Evolutionary conservation across 2,329 filamentous ascomycete genomes (phyloP).

Genomic region (Aspergillus flavus): DNA sequence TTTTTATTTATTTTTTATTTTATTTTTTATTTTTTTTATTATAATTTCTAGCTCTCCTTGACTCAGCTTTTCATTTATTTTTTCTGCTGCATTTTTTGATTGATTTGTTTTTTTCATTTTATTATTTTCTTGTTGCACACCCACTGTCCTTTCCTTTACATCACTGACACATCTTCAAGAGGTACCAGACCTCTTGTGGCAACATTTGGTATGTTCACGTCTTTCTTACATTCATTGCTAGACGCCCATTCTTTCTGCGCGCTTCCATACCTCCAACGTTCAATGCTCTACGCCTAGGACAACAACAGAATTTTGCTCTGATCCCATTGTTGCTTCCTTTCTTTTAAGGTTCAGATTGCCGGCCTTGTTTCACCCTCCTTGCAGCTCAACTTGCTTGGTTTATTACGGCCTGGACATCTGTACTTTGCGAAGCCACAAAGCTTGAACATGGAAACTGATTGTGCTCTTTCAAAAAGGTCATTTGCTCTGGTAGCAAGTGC

Average conservation of each 20-base stretch:
- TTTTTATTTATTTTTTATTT: background rate
- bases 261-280: conserved; percentile 10
- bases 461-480: conserved; percentile 35
- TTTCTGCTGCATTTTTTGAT: background rate
- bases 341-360: conserved; percentile 27
- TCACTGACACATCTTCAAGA: conserved; percentile 25
- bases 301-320: background rate
- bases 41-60: conserved; percentile 5
- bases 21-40: conserved; percentile 5
- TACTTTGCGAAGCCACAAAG: conserved; percentile 13
- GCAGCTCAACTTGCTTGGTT: conserved; percentile 27
- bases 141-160: conserved; percentile 23
- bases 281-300: background rate
- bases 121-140: conserved; percentile 11
- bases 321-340: conserved; percentile 20
- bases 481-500: conserved; percentile 47
- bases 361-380: conserved; percentile 31
- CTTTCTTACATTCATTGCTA: conserved; percentile 16
- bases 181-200: conserved; percentile 20
- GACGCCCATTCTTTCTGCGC: conserved; percentile 12
- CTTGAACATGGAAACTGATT: conserved; percentile 34
- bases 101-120: conserved; percentile 6
- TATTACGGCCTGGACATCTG: conserved; percentile 22
- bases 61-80: conserved; percentile 6
- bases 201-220: conserved; percentile 29